phyloP scores from a whole-genome alignment of 2,329 filamentous ascomycete genomes.

The Cercospora janseana region DNA sequence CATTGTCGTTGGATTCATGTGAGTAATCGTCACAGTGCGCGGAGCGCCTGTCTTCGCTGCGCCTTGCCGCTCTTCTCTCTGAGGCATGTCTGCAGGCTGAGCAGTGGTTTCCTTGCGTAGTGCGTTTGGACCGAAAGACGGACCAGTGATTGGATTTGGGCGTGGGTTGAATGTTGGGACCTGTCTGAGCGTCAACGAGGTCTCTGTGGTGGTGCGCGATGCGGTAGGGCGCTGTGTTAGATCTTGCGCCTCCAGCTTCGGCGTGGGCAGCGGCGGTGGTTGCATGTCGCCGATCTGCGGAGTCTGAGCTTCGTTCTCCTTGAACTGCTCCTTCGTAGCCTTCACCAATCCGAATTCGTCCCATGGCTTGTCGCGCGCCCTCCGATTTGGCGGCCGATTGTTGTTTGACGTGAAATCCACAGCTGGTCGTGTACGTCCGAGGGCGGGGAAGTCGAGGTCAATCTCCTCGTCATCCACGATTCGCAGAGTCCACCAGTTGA shows the following conservation, averaged over 20 bases:
- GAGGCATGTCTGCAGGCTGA: conserved; percentile 41
- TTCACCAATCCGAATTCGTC: conserved; percentile 80
- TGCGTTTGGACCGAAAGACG: conserved; percentile 45
- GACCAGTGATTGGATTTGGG: conserved; percentile 52
- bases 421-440: conserved; percentile 72
- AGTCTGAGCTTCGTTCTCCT: conserved; percentile 60
- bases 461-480: conserved; percentile 85
- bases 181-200: conserved; percentile 22
- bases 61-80: conserved; percentile 49
- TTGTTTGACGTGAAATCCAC: conserved; percentile 76
- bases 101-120: conserved; percentile 47
- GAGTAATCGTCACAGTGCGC: conserved; percentile 70
- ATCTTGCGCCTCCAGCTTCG: conserved; percentile 15
- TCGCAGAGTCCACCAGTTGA: conserved; percentile 78
- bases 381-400: conserved; percentile 62
- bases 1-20: conserved; percentile 64
- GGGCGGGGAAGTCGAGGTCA: conserved; percentile 78
- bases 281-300: conserved; percentile 24
- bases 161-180: conserved; percentile 41
- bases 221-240: conserved; percentile 12
- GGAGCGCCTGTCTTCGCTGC: conserved; percentile 58
- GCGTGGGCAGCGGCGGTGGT: conserved; percentile 18
- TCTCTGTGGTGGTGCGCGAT: conserved; percentile 17
- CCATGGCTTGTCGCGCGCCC: conserved; percentile 72
- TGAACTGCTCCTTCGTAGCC: conserved; percentile 65